phyloP scores from a whole-genome alignment of 305 asterid species.

The Solanum aculeatissimum region DNA sequence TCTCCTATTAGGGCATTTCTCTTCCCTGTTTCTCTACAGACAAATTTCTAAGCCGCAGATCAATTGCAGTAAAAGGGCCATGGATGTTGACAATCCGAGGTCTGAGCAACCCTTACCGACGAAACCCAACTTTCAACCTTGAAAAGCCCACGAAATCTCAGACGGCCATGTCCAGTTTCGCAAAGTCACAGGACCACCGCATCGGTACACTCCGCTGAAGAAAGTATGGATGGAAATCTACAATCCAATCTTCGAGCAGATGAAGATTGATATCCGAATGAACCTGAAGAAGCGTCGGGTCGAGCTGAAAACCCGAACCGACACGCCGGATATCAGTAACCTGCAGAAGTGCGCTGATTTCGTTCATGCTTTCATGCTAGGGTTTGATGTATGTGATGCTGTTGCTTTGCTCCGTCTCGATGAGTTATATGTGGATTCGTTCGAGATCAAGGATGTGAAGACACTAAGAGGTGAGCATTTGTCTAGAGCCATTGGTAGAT shows the following conservation, averaged over 20 bases:
- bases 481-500: conserved; percentile 73
- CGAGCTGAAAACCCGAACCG: conserved; percentile 66
- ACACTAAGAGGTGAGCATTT: conserved; percentile 76
- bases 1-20: too few species aligned
- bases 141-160: conserved; percentile 69
- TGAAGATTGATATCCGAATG: conserved; percentile 85
- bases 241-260: conserved; percentile 60
- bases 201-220: conserved; percentile 71
- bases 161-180: conserved; percentile 68
- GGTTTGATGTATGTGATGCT: conserved; percentile 65
- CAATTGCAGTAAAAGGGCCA: background rate
- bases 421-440: conserved; percentile 67
- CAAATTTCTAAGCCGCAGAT: too few species aligned
- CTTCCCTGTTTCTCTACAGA: too few species aligned
- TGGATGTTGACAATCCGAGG: conserved; percentile 1
- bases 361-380: conserved; percentile 77
- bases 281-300: conserved; percentile 74
- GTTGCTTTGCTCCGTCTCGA: conserved; percentile 72
- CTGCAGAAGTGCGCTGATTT: conserved; percentile 83
- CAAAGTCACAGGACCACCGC: conserved; percentile 56
- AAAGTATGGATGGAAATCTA: conserved; percentile 75
- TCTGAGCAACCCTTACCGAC: conserved; percentile 2
- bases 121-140: conserved; percentile 59
- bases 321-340: conserved; percentile 75
- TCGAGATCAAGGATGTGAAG: conserved; percentile 83